Evolutionary conservation across 345 rosid genomes (phyloP), one percentile per base, ranked within the genome.

Genomic region (Euphorbia tirucalli): DNA sequence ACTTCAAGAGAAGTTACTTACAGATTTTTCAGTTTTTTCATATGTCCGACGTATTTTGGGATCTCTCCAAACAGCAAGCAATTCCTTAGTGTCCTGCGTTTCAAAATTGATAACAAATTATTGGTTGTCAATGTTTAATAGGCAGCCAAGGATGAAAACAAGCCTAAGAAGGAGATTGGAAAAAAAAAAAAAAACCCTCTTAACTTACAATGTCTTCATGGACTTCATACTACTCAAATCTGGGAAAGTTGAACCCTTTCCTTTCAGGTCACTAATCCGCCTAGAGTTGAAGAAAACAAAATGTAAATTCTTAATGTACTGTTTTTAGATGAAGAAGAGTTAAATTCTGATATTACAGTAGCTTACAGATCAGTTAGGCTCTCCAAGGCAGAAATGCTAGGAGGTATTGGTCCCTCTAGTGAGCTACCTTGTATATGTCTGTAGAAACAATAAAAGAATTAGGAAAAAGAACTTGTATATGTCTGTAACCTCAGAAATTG

Each of bases 361-460:
- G 71, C 90, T 7, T 93, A 93, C 98, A 93, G 79, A 80, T 91
- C 98, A 65, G 70, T 82, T 73, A 93, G 79, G 71, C 76, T 83
- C 44, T 86, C 88, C 72, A 89, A 76, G 44, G 82, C 74, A 35
- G 94, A 84, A 56, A 90, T 84, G 83, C 73, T 86, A 11, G 91
- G 83, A 79, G 98, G 96, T 70, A 91, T 83, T 0, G 96, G 97
- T 39, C 96, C 97, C 76, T 86, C 87, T 35, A 93, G 86, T 77
- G 83, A 83, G 76, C 84, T 79, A 77, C 98, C 98, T 59, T 81
- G 87, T 52, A 91, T 83, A 55, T 91, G 90, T 85, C 98, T 93
- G 88, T 66, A 82, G 43, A 13, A 54, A 48, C 28, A 61, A 8
- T 7, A 58, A 39, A 52, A 62, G 11, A 37, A 43, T 65, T 15